Conservation (phyloP, 148 eudicot species). For the Spergularia bocconei region DNA sequence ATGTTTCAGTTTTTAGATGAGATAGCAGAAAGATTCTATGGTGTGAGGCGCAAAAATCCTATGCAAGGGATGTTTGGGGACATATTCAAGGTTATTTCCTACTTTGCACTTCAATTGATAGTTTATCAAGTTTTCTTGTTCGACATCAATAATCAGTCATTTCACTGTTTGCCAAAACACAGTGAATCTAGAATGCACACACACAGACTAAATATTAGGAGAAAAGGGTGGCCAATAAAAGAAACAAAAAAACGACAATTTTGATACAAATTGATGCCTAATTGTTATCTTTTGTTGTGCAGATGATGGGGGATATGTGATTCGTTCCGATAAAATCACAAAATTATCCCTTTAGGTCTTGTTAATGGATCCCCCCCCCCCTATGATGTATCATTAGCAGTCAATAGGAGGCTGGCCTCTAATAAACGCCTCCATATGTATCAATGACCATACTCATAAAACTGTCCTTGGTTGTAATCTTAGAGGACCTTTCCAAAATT, state of each 20-base stretch:
- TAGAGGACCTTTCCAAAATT: no score
- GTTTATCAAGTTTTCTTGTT: not conserved
- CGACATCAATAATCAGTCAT: not conserved
- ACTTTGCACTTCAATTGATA: not conserved
- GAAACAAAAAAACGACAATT: not conserved
- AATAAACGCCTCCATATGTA: slow-evolving; percentile 8
- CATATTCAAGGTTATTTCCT: slow-evolving; percentile 59
- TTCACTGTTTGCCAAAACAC: not conserved
- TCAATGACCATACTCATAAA: not conserved
- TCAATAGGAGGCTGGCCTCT: not conserved
- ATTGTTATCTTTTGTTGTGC: slow-evolving; percentile 21
- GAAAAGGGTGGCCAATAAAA: no score
- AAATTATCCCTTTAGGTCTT: not conserved
- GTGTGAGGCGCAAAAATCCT: slow-evolving; percentile 69
- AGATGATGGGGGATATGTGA: slow-evolving; percentile 66
- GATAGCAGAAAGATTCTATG: slow-evolving; percentile 78
- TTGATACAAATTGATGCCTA: not conserved
- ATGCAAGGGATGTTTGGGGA: slow-evolving; percentile 96
- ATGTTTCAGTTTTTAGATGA: slow-evolving; percentile 68
- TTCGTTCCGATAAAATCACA: no score
- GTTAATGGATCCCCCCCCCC: not conserved
- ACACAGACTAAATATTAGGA: not conserved
- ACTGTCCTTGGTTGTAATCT: no score
- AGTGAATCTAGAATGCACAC: no score
- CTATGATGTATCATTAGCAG: not conserved